Evolutionary conservation across 2,329 filamentous ascomycete genomes (phyloP).

Genomic region (Neoscytalidium dimidiatum): DNA sequence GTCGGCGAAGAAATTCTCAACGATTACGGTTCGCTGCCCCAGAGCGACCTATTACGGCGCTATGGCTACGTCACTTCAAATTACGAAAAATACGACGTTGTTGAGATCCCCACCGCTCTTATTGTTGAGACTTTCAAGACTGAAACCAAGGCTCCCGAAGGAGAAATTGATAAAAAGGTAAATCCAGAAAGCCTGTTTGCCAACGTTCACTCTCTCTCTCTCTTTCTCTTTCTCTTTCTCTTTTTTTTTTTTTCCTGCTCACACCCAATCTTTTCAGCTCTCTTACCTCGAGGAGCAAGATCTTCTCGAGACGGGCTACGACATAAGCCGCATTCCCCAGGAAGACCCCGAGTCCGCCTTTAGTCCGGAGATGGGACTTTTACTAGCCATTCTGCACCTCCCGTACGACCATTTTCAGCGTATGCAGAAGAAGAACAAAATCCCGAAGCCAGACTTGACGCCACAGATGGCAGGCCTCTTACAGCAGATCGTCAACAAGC

Average conservation of each 20-base stretch:
- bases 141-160: conserved; percentile 43
- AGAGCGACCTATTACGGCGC: conserved; percentile 77
- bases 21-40: conserved; percentile 83
- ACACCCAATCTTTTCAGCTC: conserved; percentile 33
- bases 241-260: too few relatives aligned
- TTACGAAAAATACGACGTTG: conserved; percentile 78
- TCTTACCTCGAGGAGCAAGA: conserved; percentile 63
- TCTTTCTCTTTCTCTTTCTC: too few relatives aligned
- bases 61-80: conserved; percentile 85
- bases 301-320: conserved; percentile 73
- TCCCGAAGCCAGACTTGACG: conserved; percentile 46
- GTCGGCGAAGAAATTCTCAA: conserved; percentile 80
- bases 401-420: conserved; percentile 42
- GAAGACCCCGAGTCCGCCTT: conserved; percentile 35
- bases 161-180: conserved; percentile 29
- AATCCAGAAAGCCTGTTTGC: neutral
- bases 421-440: conserved; percentile 43
- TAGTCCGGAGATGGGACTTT: conserved; percentile 43
- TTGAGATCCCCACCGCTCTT: conserved; percentile 69
- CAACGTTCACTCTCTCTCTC: too few relatives aligned
- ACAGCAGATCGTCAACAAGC: conserved; percentile 38
- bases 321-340: conserved; percentile 44
- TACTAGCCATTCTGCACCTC: conserved; percentile 49
- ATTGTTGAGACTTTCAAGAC: conserved; percentile 52
- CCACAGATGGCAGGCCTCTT: conserved; percentile 43